Evolutionary conservation across 495 filamentous ascomycete species (phyloP).

Genomic region (Lasiosphaeria hispida): DNA sequence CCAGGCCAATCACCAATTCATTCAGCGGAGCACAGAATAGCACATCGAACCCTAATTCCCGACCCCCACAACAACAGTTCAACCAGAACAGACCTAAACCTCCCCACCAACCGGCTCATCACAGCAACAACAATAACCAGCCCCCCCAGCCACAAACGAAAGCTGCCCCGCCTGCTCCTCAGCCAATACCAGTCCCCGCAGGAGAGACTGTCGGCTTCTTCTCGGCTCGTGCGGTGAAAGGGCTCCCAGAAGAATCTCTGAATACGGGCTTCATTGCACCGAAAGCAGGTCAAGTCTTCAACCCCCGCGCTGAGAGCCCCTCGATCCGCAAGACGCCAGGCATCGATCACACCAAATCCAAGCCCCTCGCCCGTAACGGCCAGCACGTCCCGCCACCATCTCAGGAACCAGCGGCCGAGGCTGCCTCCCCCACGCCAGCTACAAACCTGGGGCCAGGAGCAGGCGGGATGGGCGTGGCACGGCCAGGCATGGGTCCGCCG

Average conservation of each 20-base stretch:
- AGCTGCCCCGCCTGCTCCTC: constrained; percentile 15
- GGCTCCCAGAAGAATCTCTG: constrained; percentile 34
- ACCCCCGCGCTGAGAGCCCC: constrained; percentile 78
- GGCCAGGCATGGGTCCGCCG: neutral
- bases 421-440: constrained; percentile 1
- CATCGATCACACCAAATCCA: constrained; percentile 75
- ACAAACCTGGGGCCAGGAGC: neutral
- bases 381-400: constrained; percentile 39
- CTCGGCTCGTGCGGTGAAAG: constrained; percentile 65
- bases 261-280: constrained; percentile 39
- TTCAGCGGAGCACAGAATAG: constrained; percentile 22
- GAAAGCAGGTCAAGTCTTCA: constrained; percentile 60
- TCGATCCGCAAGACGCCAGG: constrained; percentile 87
- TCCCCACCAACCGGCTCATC: neutral
- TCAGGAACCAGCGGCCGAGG: constrained; percentile 15
- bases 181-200: constrained; percentile 8
- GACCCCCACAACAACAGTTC: constrained; percentile 28
- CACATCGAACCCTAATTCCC: neutral
- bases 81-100: constrained; percentile 28
- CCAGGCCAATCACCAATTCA: constrained; percentile 13
- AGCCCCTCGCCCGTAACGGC: constrained; percentile 55
- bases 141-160: constrained; percentile 24
- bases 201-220: constrained; percentile 55
- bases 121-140: constrained; percentile 26
- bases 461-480: neutral